A percentile compares a stretch with the other conserved stretches of the same genome.
Evolutionary conservation across 495 filamentous ascomycete genomes (phyloP).

Genomic region (Penicillium waksmanii): DNA sequence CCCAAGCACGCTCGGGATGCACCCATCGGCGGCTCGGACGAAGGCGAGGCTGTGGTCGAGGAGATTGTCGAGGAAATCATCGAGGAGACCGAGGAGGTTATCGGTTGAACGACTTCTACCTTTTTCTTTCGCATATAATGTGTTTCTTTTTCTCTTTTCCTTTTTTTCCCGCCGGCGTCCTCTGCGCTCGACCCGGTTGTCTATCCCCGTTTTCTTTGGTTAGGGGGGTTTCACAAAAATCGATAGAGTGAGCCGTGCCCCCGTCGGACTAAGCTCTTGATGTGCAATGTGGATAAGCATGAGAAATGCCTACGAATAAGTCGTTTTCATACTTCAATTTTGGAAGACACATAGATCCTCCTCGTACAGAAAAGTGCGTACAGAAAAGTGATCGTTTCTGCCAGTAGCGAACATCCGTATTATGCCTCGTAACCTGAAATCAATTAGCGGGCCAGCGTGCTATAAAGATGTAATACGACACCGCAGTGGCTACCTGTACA

Average conservation of each 20-base stretch:
- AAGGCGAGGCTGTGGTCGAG: slow-evolving; percentile 75
- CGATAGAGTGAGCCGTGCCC: slow-evolving; percentile 34
- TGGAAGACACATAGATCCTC: neutral
- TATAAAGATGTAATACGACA: too few relatives aligned
- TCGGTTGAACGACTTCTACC: slow-evolving; percentile 41
- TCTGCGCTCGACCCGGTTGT: slow-evolving; percentile 30
- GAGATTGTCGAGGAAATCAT: slow-evolving; percentile 94
- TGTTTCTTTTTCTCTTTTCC: slow-evolving; percentile 37
- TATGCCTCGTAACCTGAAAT: too few relatives aligned
- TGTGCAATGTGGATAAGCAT: slow-evolving; percentile 44
- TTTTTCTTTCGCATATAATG: slow-evolving; percentile 46
- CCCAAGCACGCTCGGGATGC: slow-evolving; percentile 56
- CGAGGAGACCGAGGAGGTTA: slow-evolving; percentile 88
- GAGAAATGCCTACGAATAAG: slow-evolving; percentile 39
- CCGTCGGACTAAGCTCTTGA: slow-evolving; percentile 29
- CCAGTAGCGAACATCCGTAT: neutral
- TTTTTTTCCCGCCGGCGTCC: slow-evolving; percentile 26
- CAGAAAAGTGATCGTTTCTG: neutral
- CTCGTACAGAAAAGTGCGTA: neutral
- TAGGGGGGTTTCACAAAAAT: slow-evolving; percentile 35
- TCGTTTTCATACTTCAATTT: slow-evolving; percentile 8
- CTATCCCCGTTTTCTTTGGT: slow-evolving; percentile 33
- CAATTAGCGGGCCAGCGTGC: too few relatives aligned
- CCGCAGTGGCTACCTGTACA: too few relatives aligned
- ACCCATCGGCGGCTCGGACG: slow-evolving; percentile 49